phyloP scores from a whole-genome alignment of 805 yeast genomes.

The Barnettozyma siamensis region DNA sequence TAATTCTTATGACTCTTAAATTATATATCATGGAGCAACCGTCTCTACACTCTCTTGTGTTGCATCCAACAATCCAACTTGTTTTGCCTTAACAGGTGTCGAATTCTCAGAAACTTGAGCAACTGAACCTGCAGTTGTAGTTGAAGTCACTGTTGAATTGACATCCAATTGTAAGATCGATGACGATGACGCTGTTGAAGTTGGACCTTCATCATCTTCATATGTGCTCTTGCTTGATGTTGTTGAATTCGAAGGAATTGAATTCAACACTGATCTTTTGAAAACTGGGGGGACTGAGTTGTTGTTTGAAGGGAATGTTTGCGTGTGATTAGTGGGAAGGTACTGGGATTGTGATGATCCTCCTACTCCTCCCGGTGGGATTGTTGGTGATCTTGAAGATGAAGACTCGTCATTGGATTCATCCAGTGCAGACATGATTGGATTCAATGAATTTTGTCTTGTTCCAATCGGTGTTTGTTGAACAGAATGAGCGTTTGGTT shows the following conservation, averaged over 20 bases:
- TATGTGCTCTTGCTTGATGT: background rate
- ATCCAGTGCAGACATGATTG: slow-evolving; percentile 11
- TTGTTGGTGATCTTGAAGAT: background rate
- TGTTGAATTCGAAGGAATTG: background rate
- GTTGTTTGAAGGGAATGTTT: background rate
- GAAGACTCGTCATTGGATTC: slow-evolving; percentile 1
- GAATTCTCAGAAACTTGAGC: too few relatives aligned
- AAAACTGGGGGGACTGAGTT: background rate
- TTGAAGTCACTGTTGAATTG: background rate
- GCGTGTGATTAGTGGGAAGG: too few relatives aligned
- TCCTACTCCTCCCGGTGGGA: background rate
- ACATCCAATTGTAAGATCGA: background rate
- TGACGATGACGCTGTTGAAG: background rate
- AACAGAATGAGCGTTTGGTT: background rate
- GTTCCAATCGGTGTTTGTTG: slow-evolving; percentile 1
- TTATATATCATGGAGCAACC: too few relatives aligned
- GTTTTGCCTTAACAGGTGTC: too few relatives aligned
- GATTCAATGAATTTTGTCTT: slow-evolving; percentile 6
- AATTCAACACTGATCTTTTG: background rate
- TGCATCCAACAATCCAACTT: too few relatives aligned
- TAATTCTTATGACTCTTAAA: too few relatives aligned
- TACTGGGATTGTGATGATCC: background rate
- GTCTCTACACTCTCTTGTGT: too few relatives aligned
- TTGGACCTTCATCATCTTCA: background rate
- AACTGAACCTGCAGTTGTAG: too few relatives aligned